Percentiles rank a stretch among this genome's conserved stretches.
Conservation (phyloP, 768 basidiomycete genomes). For the Boletus bicolor region DNA sequence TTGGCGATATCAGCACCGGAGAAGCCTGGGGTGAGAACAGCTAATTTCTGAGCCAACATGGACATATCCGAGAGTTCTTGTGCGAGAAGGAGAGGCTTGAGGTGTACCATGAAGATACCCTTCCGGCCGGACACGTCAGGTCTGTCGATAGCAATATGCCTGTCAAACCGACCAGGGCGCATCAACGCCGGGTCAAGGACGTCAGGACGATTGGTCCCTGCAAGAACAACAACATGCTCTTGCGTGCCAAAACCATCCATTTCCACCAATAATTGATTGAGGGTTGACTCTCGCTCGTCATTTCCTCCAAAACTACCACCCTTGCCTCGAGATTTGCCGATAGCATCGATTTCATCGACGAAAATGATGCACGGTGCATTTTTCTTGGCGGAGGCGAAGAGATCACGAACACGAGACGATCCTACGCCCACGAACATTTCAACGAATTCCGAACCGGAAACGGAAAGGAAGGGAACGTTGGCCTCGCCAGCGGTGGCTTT, state of each 20-base stretch:
- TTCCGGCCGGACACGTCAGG: conserved; percentile 93
- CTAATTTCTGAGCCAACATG: conserved; percentile 84
- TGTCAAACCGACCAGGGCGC: conserved; percentile 97
- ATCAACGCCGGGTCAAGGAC: conserved; percentile 93
- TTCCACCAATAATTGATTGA: conserved; percentile 96
- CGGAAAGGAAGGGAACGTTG: conserved; percentile 95
- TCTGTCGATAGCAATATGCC: conserved; percentile 92
- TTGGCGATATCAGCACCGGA: conserved; percentile 99
- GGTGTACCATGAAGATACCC: conserved; percentile 92
- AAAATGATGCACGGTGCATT: conserved; percentile 98
- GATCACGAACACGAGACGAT: conserved; percentile 93
- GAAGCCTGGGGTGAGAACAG: conserved; percentile 95
- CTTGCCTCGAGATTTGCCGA: conserved; percentile 88
- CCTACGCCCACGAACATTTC: conserved; percentile 99
- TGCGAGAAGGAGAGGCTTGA: conserved; percentile 74
- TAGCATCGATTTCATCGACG: conserved; percentile 98
- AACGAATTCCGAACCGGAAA: conserved; percentile 98
- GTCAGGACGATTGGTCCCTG: conserved; percentile 96
- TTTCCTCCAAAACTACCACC: conserved; percentile 84
- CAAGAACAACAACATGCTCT: conserved; percentile 93
- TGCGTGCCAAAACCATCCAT: conserved; percentile 99
- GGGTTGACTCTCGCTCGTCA: conserved; percentile 95
- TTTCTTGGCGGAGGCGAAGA: conserved; percentile 97
- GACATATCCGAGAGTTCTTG: conserved; percentile 47
- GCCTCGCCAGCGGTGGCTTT: conserved; percentile 99